phyloP scores from a whole-genome alignment of 2,329 filamentous ascomycete species.

The Chaetomium globosum region DNA sequence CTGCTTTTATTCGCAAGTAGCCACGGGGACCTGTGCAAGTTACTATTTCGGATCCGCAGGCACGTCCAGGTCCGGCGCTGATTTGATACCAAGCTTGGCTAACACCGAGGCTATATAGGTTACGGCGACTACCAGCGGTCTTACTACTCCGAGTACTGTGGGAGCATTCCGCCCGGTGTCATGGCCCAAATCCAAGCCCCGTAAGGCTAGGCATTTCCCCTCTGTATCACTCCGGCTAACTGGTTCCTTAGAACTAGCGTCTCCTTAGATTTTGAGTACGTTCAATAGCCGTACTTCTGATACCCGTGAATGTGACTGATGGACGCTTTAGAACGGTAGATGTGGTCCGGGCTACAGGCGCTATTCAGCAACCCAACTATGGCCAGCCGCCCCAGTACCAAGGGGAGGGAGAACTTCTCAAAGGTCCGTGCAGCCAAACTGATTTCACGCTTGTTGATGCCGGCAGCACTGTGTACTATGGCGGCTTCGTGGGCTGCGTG shows the following conservation, averaged over 20 bases:
- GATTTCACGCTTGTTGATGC: slow-evolving; percentile 39
- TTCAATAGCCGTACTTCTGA: neutral
- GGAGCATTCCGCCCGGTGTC: slow-evolving; percentile 29
- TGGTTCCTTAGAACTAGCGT: slow-evolving; percentile 25
- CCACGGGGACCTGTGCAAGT: slow-evolving; percentile 25
- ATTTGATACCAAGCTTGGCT: neutral
- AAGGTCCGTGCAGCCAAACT: slow-evolving; percentile 34
- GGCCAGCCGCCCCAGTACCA: slow-evolving; percentile 28
- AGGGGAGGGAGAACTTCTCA: slow-evolving; percentile 35
- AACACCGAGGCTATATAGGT: slow-evolving; percentile 8
- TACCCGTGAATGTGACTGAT: neutral
- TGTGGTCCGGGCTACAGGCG: slow-evolving; percentile 27
- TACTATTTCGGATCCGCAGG: slow-evolving; percentile 24
- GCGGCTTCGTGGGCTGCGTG: slow-evolving; percentile 37
- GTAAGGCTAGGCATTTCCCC: slow-evolving; percentile 17
- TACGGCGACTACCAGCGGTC: slow-evolving; percentile 29
- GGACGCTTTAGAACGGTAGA: slow-evolving; percentile 26
- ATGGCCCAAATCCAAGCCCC: slow-evolving; percentile 30
- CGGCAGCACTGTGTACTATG: slow-evolving; percentile 37
- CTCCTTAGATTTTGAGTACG: slow-evolving; percentile 35
- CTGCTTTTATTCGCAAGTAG: slow-evolving; percentile 33
- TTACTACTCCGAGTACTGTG: slow-evolving; percentile 32
- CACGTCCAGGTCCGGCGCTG: neutral
- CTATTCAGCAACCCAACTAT: slow-evolving; percentile 18
- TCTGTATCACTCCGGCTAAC: neutral